These are phyloP conservation scores for Thelonectria olida DNA, from an alignment of 2,329 filamentous ascomycete species.

Conservation along the genomic window DNA sequence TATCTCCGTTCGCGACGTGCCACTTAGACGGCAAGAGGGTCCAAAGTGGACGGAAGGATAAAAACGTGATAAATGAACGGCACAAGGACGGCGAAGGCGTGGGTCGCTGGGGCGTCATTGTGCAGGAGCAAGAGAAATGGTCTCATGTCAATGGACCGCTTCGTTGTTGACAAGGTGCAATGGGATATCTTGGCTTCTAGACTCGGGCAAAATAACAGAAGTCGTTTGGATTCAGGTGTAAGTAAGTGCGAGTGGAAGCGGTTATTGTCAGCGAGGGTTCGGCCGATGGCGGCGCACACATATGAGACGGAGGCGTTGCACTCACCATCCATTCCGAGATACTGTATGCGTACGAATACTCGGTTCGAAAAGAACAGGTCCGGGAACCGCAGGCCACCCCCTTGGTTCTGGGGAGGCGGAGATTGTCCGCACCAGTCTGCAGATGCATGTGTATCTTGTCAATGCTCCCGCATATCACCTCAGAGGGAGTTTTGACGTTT, in stretches of 20 bases:
- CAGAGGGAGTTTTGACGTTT: neutral
- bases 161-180: neutral
- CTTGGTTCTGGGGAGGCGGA: conserved; percentile 13
- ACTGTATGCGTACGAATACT: neutral
- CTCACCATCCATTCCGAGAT: neutral
- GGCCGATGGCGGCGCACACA: conserved; percentile 1
- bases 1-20: conserved; percentile 24
- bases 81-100: conserved; percentile 1
- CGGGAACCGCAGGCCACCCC: conserved; percentile 9
- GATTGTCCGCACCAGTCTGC: conserved; percentile 2
- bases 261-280: too few species aligned
- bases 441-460: conserved; percentile 6
- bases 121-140: conserved; percentile 2
- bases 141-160: neutral
- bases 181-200: too few species aligned
- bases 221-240: too few species aligned
- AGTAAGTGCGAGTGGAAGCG: too few species aligned
- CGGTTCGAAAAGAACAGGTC: neutral
- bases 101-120: conserved; percentile 19
- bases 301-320: neutral
- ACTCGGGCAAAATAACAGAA: too few species aligned
- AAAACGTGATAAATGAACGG: conserved; percentile 9
- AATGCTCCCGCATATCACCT: neutral
- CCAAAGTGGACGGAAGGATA: conserved; percentile 1
- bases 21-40: neutral